These are phyloP conservation scores for Echites panduratus DNA, from an alignment of 257 asterid genomes.

Conservation along the genomic window DNA sequence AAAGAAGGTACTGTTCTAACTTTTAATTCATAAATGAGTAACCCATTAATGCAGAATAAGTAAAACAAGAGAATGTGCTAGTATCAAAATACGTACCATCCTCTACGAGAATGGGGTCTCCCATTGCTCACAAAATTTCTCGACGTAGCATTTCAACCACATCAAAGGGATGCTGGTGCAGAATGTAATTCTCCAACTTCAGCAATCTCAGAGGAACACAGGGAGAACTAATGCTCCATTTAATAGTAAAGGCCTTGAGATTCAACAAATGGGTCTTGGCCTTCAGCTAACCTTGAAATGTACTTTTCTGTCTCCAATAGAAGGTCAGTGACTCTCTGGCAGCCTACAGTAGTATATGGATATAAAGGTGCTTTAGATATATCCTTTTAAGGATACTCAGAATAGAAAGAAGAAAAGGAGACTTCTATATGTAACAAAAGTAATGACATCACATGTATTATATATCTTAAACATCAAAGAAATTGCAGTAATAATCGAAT, in stretches of 20 bases:
- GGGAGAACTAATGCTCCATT: neutral
- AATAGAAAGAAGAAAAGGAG: neutral
- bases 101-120: neutral
- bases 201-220: slow-evolving; percentile 2
- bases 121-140: neutral
- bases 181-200: slow-evolving; percentile 5
- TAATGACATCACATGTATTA: no score
- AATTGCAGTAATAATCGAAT: neutral
- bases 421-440: neutral
- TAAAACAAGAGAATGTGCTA: neutral
- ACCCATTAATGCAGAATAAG: neutral
- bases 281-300: slow-evolving; percentile 22
- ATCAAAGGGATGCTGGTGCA: neutral
- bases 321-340: slow-evolving; percentile 79
- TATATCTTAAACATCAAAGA: neutral
- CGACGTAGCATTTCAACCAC: neutral
- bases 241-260: neutral
- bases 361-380: neutral
- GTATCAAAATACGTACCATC: slow-evolving; percentile 8
- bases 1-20: neutral
- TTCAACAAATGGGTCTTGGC: slow-evolving; percentile 9
- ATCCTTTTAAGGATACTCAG: neutral
- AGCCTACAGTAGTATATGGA: slow-evolving; percentile 42
- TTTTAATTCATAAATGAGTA: neutral
- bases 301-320: neutral